phyloP scores from a whole-genome alignment of 2,329 filamentous ascomycete genomes.

The Aschersonia sp. region DNA sequence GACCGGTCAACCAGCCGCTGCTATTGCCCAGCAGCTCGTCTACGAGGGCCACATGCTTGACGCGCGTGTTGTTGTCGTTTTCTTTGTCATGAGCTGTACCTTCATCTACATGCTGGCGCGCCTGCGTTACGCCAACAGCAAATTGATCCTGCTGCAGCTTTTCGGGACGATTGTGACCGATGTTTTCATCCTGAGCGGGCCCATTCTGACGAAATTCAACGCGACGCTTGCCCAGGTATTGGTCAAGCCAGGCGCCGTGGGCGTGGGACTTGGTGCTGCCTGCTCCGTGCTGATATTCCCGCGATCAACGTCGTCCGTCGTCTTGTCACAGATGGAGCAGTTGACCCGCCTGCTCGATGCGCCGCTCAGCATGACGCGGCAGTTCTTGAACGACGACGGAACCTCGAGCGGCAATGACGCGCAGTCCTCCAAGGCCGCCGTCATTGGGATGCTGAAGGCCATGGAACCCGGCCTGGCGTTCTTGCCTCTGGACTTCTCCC shows the following conservation, averaged over 20 bases:
- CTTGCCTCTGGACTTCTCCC: constrained; percentile 29
- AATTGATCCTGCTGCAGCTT: constrained; percentile 27
- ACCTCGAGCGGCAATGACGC: constrained; percentile 13
- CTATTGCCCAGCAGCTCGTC: constrained; percentile 20
- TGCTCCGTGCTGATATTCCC: constrained; percentile 32
- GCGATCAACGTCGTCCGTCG: constrained; percentile 29
- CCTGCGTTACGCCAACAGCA: constrained; percentile 27
- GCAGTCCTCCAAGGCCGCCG: constrained; percentile 10
- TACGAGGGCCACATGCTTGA: constrained; percentile 32
- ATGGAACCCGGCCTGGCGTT: constrained; percentile 25
- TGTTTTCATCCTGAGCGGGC: constrained; percentile 27
- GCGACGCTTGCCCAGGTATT: constrained; percentile 22
- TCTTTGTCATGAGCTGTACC: constrained; percentile 21
- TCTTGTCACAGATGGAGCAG: constrained; percentile 19
- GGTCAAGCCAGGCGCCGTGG: constrained; percentile 29
- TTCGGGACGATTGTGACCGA: constrained; percentile 32
- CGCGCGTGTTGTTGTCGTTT: constrained; percentile 24
- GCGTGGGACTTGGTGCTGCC: constrained; percentile 26
- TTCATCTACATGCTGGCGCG: constrained; percentile 30
- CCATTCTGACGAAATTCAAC: constrained; percentile 23
- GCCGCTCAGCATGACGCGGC: constrained; percentile 16
- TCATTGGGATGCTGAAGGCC: constrained; percentile 20
- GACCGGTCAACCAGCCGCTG: constrained; percentile 8
- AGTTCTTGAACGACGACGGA: constrained; percentile 8
- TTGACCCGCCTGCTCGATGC: constrained; percentile 16